Evolutionary conservation across 768 basidiomycete genomes (phyloP).

Genomic region (Cystofilobasidium bisporidii): DNA sequence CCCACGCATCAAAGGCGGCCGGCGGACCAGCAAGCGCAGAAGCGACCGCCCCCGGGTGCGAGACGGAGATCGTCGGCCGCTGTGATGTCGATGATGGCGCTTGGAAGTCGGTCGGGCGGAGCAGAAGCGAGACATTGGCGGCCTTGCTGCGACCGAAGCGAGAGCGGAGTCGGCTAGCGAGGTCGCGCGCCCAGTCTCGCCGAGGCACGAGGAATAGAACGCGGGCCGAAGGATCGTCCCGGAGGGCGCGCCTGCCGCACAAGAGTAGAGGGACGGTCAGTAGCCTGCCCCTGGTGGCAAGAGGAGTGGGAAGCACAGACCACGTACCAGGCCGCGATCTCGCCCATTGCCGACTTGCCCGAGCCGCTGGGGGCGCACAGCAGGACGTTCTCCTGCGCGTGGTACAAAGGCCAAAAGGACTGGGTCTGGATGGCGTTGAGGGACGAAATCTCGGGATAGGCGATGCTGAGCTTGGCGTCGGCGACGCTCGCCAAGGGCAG

Average conservation of each 20-base stretch:
- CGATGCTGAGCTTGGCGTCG: slow-evolving; percentile 28
- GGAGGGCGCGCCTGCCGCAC: slow-evolving; percentile 51
- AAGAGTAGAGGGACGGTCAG: slow-evolving; percentile 1
- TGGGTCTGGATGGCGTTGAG: slow-evolving; percentile 87
- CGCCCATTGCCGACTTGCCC: slow-evolving; percentile 68
- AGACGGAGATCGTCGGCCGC: slow-evolving; percentile 30
- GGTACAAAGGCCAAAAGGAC: slow-evolving; percentile 67
- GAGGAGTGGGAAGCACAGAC: slow-evolving; percentile 35
- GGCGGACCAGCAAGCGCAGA: slow-evolving; percentile 6
- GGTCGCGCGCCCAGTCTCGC: slow-evolving; percentile 50
- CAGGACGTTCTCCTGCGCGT: slow-evolving; percentile 58
- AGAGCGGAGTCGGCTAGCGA: slow-evolving; percentile 38
- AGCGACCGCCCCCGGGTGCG: slow-evolving; percentile 34
- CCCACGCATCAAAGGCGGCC: slow-evolving; percentile 35
- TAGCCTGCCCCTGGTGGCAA: slow-evolving; percentile 33
- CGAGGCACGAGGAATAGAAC: slow-evolving; percentile 58
- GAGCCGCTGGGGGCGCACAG: slow-evolving; percentile 68
- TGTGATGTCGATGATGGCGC: not conserved
- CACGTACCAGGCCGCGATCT: slow-evolving; percentile 62
- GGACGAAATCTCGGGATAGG: slow-evolving; percentile 32
- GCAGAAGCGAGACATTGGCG: slow-evolving; percentile 7
- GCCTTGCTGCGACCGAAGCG: slow-evolving; percentile 30
- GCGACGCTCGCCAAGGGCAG: slow-evolving; percentile 50
- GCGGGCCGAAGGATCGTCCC: slow-evolving; percentile 46
- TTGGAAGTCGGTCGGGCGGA: slow-evolving; percentile 21